These are phyloP conservation scores for Gleditsia sinensis DNA, from an alignment of 306 rosid genomes.

Conservation along the genomic window DNA sequence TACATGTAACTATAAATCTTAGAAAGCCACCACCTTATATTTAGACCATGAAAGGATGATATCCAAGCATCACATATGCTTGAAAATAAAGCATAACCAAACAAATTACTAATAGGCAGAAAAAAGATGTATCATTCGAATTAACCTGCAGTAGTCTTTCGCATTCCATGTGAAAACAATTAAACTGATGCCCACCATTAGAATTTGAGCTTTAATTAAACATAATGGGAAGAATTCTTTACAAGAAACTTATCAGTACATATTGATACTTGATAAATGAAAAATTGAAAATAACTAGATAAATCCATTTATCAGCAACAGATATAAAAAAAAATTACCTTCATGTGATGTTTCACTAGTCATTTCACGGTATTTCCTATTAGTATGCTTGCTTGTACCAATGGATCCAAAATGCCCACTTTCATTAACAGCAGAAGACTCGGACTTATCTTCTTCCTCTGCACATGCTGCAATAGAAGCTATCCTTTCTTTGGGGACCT, in stretches of 20 bases:
- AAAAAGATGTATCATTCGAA: neutral
- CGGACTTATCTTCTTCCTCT: constrained; percentile 68
- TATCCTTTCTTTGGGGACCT: constrained; percentile 70
- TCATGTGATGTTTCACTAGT: constrained; percentile 45
- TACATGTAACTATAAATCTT: neutral
- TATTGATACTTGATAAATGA: neutral
- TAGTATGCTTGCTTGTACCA: constrained; percentile 35
- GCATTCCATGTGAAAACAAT: neutral
- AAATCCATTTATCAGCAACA: constrained; percentile 1
- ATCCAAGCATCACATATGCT: neutral
- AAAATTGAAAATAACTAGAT: neutral
- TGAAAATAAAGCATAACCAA: constrained; percentile 4
- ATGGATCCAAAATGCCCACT: constrained; percentile 33
- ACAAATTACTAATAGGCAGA: neutral
- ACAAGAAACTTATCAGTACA: neutral
- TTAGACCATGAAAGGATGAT: neutral
- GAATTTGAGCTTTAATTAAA: neutral
- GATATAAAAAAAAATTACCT: constrained; percentile 38
- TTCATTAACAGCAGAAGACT: constrained; percentile 48
- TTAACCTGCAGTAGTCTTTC: neutral
- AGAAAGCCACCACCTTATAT: neutral
- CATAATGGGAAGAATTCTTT: neutral
- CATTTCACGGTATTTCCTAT: constrained; percentile 67
- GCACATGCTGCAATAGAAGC: constrained; percentile 65
- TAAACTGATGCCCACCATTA: neutral